Base-by-base conservation (phyloP, 805 yeast species). In the Kluyveromyces siamensis region DNA sequence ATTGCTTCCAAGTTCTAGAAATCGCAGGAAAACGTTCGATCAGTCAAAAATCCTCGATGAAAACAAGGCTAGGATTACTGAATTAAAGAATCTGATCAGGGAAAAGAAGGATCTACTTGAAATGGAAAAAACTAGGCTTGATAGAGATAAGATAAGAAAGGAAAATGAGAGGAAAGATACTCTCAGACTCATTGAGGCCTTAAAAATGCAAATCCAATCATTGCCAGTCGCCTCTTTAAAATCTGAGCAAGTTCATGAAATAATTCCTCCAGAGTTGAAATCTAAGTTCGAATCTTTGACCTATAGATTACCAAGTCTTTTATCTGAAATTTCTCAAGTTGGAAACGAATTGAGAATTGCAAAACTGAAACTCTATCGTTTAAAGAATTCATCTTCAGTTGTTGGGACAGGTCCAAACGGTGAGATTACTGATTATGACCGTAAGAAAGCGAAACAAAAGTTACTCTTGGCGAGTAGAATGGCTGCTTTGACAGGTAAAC, bases 401-500 rank as follows among this genome's bases (percentile, higher is more conserved):
- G 72, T 74, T 27, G 97, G 96, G 5, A 79, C 93, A 6, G 98
- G 97, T 8, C 84, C 88, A 43, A 80, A 84, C 59, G 97, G 97
- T 30, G 80, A 80, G 51, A 77, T 88, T 8, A 90, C 97, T 2
- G 96, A 87, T 25, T 68, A 80, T 13, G 97, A 90, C 62, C 77
- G 85, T 51, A 77, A 85, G 53, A 84, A 85, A 57, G 93, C 91
- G 38, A 83, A 77, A 56, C 82, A 87, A 40, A 84, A 85, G 60
- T 95, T 91, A 39, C 69, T 81, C 49, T 72, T 93, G 56, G 81
- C 82, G 53, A 86, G 90, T 45, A 77, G 96, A 56, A 89, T 91
- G 95, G 95, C 96, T 27, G 87, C 91, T 3, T 75, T 91, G 58
- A 90, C 97, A 0, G 96, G 96, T 6, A 84, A 81, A 58, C 71